Base-by-base conservation (phyloP, 2,329 filamentous ascomycete species). In the Penicillium sp. region DNA sequence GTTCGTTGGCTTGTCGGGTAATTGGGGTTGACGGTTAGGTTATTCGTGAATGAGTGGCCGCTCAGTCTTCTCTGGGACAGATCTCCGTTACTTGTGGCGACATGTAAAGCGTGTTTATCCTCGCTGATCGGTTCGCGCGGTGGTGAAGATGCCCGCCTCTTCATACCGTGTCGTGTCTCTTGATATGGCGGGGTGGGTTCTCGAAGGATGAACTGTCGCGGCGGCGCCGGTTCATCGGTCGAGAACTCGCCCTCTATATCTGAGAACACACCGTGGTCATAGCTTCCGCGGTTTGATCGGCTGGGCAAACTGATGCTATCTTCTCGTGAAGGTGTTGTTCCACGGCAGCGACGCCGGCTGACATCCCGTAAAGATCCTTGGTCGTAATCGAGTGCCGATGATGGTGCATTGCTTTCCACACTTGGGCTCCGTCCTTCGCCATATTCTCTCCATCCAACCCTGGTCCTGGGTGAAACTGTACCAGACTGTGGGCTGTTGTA, bases 131-230 rank as follows among this genome's bases (percentile, higher is more conserved):
- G 77, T 63, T 86, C 84, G 53, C 80, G 77, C 38, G 84, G 85
- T 18, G 85, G 83, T 50, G 83, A 86, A 13, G 83, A 85, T 56
- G 86, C 86, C 54, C 85, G 79, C 66, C 86, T 78, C 70, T 88
- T 88, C 62, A 83, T 81, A 45, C 84, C 83, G 50, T 80, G 77
- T 63, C 77, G 80, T 22, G 77, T 74, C 27, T 74, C 72, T 10
- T 70, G 48, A 48, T 71, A 71, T 8, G 71, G 70, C 10, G 72
- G 68, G 14, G 72, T 72, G 14, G 71, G 69, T 51, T 76, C 74
- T n/a, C 70, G 67, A 44, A 76, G 59, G 50, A 71, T 67, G 34
- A 75, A 66, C 38, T 75, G 70, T 45, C 70, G 67, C 31, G 71
- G 60, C 4, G 66, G 68, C 38, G 67, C 56, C 27, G 66, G 62